Base-by-base conservation (phyloP, 1,139 yeast genomes). In the Lodderomyces parapsilosis region DNA sequence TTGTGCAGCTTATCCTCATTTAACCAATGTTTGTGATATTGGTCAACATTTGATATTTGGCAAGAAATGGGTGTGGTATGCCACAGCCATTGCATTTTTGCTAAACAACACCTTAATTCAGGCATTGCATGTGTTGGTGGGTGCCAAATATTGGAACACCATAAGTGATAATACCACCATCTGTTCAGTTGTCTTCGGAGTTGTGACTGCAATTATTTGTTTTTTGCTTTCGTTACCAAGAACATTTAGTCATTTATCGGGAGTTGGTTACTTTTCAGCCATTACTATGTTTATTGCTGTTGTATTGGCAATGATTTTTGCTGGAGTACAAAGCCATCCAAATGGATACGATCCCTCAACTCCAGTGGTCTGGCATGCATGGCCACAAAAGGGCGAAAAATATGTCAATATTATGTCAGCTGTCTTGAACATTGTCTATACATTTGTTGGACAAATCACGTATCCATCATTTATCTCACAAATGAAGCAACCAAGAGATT, bases 401-500 rank as follows among this genome's bases (percentile, higher is more conserved):
- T 80, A 68, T 48, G 82, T 78, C n/a, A 56, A 61, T 23, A 83
- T 69, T 4, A 78, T 79, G 83, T 61, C 71, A 36, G 85, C 85
- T 0, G 68, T 74, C 49, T 65, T 80, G 52, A 80, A 80, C 59
- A 80, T 80, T 49, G 78, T 78, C 25, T 80, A 78, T 58, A 78
- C 84, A 1, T 79, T 80, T 59, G 84, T 79, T 25, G 86, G 85
- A 3, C 85, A 80, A 58, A 75, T 80, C 55, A 76, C 81, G 2
- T 78, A 78, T 50, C 85, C 85, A 0, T 77, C 82, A 13, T 79
- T 80, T 57, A 80, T 80, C 48, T 66, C 79, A 15, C 83, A 80
- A 54, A 80, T 80, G 85, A 72, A 68, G 50, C 64, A 69, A 44
- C 85, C 85, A 18, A 63, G 63, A 37, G 84, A 80, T 41, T 80